These are phyloP conservation scores for Smittium mucronatum DNA, from an alignment of 371 early-diverging fungal genomes.

Conservation along the genomic window DNA sequence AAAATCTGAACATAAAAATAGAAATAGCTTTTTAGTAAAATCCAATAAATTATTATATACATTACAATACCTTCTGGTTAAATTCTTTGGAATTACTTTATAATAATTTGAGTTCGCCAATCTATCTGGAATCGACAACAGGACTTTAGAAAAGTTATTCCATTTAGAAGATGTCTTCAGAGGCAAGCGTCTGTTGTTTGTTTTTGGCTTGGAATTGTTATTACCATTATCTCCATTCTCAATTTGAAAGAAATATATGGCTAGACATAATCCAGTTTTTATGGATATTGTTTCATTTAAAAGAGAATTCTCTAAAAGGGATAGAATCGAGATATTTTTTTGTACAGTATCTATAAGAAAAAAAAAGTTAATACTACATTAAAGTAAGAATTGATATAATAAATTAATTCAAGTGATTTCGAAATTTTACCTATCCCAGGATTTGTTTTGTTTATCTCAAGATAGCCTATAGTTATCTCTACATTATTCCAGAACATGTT, in stretches of 20 bases:
- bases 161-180: not conserved
- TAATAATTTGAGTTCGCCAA: not conserved
- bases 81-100: constrained; percentile 1
- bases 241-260: not conserved
- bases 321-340: not conserved
- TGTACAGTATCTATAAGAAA: not conserved
- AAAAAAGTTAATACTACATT: no score
- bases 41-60: no score
- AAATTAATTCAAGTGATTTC: no score
- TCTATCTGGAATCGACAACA: constrained; percentile 2
- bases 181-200: no score
- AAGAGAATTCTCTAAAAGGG: not conserved
- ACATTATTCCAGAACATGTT: not conserved
- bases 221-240: no score
- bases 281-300: not conserved
- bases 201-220: no score
- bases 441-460: not conserved
- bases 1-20: no score
- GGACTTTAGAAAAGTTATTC: not conserved
- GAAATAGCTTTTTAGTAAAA: no score
- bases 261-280: not conserved
- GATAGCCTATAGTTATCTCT: not conserved
- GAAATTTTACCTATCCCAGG: no score
- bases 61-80: not conserved
- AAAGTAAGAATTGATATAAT: no score